Evolutionary conservation across 164 flowering plant genomes (phyloP).

Genomic region (Stephania yunnanensis): DNA sequence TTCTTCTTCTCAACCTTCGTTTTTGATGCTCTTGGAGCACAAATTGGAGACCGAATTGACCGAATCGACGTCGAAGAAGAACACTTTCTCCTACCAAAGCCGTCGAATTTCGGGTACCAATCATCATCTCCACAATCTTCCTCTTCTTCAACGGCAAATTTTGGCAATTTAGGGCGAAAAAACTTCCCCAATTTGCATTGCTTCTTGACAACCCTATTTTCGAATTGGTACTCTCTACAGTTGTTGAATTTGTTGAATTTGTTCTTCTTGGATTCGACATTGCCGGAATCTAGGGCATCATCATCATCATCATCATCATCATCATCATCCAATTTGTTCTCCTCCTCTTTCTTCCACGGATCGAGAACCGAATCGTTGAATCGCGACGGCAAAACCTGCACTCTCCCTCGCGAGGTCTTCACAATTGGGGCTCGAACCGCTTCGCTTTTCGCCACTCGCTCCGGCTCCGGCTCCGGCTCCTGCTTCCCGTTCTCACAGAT

Average conservation of each 20-base stretch:
- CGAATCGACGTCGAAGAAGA: slow-evolving; percentile 21
- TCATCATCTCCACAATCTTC: slow-evolving; percentile 15
- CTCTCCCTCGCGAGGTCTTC: slow-evolving; percentile 48
- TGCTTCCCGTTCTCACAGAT: slow-evolving; percentile 23
- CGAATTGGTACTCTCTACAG: slow-evolving; percentile 19
- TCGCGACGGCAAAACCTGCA: slow-evolving; percentile 49
- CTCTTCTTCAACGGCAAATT: slow-evolving; percentile 25
- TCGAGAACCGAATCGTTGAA: slow-evolving; percentile 43
- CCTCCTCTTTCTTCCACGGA: slow-evolving; percentile 28
- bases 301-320: not conserved
- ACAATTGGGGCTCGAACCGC: slow-evolving; percentile 27
- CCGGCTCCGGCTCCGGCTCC: slow-evolving; percentile 22
- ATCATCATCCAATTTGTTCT: slow-evolving; percentile 10
- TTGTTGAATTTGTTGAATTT: slow-evolving; percentile 16
- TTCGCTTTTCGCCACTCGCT: slow-evolving; percentile 8
- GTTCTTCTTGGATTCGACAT: slow-evolving; percentile 27
- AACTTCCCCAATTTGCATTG: slow-evolving; percentile 17
- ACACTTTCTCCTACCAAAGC: slow-evolving; percentile 27
- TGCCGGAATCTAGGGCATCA: slow-evolving; percentile 19
- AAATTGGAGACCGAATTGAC: slow-evolving; percentile 29
- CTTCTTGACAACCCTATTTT: slow-evolving; percentile 11
- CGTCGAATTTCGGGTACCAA: slow-evolving; percentile 14
- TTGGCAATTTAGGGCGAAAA: slow-evolving; percentile 10
- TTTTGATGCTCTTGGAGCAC: slow-evolving; percentile 15
- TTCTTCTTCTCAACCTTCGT: slow-evolving; percentile 34